Evolutionary conservation across 495 filamentous ascomycete genomes (phyloP), one percentile per base, ranked within the genome.

Genomic region (Amniculicola lignicola): DNA sequence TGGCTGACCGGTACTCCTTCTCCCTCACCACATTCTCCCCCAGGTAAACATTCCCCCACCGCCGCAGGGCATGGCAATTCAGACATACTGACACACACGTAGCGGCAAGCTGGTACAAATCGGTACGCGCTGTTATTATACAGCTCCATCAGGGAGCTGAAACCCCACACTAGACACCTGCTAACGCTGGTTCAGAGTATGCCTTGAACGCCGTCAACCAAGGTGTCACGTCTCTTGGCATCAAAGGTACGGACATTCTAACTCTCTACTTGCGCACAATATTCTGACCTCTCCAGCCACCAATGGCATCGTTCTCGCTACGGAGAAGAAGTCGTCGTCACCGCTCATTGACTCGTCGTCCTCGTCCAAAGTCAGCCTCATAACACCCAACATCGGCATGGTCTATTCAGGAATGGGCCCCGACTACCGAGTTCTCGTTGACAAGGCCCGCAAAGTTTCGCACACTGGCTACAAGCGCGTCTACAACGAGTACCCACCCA

Each of bases 401-500:
- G 94, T 99, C 67, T 99, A 99, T 76, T 87, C 88, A 19, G 93
- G 93, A 69, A 99, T 98, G 93, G 90, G 94, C 15, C 93, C 93
- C 45, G 94, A 99, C 74, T 99, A 97, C 77, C 84, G 93, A 64
- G 89, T 97, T 38, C 82, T 99, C 39, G 94, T 96, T 54, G 93
- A 99, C 77, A 90, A 88, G 70, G 94, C 93, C 56, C 90, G 93
- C 61, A 97, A 96, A 74, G 93, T 96, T 52, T 93, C 89, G n/a
- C 94, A 99, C 76, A 95, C 94, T 40, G 86, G 86, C 72, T 99
- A 97, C 83, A 99, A 99, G 80, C 90, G 93, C 71, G 88, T 99
- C 72, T 99, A 99, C 79, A 99, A 99, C 74, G 93, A 99, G 77
- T 99, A 99, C 80, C 93, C 93, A 12, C 93, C 93, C 9, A 99